Percentiles rank a stretch among this genome's conserved stretches.
These are phyloP conservation scores for Serendipita vermifera DNA, from an alignment of 768 basidiomycete species.

Conservation along the genomic window DNA sequence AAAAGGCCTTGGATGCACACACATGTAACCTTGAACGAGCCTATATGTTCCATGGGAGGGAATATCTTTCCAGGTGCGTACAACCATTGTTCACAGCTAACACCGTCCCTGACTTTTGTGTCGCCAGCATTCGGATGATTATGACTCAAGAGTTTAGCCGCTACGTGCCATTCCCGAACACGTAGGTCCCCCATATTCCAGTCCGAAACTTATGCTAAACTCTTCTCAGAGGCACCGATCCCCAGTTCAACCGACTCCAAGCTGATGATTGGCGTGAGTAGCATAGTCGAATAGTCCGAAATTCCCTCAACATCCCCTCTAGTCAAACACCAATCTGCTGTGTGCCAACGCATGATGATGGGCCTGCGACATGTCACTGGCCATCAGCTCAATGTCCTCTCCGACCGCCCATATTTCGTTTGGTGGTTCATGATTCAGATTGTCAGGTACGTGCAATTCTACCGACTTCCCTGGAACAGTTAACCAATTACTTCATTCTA, in stretches of 20 bases:
- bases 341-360: conserved; percentile 46
- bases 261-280: conserved; percentile 55
- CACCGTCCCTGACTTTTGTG: not conserved
- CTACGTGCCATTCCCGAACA: not conserved
- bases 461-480: not conserved
- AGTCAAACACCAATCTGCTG: conserved; percentile 59
- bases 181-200: not conserved
- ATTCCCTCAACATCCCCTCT: conserved; percentile 27
- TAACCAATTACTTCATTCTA: not conserved
- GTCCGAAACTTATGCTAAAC: not conserved
- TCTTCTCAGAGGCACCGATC: conserved; percentile 8
- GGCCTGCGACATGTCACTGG: conserved; percentile 42
- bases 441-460: not conserved
- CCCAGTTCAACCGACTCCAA: conserved; percentile 40
- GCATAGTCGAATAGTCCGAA: conserved; percentile 8
- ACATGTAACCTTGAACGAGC: conserved; percentile 56
- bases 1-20: conserved; percentile 55
- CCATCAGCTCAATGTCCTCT: conserved; percentile 25
- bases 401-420: conserved; percentile 55
- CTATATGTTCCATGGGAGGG: conserved; percentile 51
- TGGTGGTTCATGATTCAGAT: conserved; percentile 41
- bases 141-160: conserved; percentile 4
- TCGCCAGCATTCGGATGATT: conserved; percentile 6
- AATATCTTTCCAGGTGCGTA: conserved; percentile 63
- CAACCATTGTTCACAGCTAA: too few relatives aligned